Evolutionary conservation across 2,329 filamentous ascomycete genomes (phyloP).

Genomic region (Arthroderma sp.): DNA sequence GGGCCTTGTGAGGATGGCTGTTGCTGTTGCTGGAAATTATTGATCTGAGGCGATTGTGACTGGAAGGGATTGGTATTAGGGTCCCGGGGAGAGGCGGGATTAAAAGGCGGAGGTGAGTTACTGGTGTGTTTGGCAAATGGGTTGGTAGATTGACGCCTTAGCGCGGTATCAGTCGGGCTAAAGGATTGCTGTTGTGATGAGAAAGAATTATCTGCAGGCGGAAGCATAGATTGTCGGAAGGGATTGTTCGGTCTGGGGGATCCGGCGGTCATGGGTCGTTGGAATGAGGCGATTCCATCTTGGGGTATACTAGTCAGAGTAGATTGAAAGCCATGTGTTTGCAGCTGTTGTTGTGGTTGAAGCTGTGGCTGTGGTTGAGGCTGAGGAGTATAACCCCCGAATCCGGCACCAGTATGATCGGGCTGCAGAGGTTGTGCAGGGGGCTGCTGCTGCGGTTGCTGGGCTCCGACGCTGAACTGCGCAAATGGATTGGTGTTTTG

Average conservation of each 20-base stretch:
- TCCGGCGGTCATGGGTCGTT: slow-evolving; percentile 23
- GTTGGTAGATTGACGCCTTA: slow-evolving; percentile 61
- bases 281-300: slow-evolving; percentile 35
- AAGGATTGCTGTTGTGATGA: slow-evolving; percentile 25
- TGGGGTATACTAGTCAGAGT: slow-evolving; percentile 36
- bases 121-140: slow-evolving; percentile 60
- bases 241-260: slow-evolving; percentile 63
- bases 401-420: slow-evolving; percentile 61
- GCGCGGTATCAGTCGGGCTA: slow-evolving; percentile 29
- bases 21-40: too few species aligned
- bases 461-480: slow-evolving; percentile 7
- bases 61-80: too few species aligned
- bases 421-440: slow-evolving; percentile 40
- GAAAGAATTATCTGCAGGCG: slow-evolving; percentile 35
- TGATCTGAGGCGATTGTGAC: too few species aligned
- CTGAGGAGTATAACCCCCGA: slow-evolving; percentile 65
- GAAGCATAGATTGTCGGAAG: slow-evolving; percentile 81
- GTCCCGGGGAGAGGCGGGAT: background rate
- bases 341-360: slow-evolving; percentile 12
- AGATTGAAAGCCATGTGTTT: slow-evolving; percentile 29
- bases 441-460: slow-evolving; percentile 7
- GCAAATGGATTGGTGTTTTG: slow-evolving; percentile 25
- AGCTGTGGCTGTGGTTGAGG: slow-evolving; percentile 39
- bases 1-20: slow-evolving; percentile 3
- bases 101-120: slow-evolving; percentile 15